phyloP scores from a whole-genome alignment of 257 asterid species.

The Solanum etuberosum region DNA sequence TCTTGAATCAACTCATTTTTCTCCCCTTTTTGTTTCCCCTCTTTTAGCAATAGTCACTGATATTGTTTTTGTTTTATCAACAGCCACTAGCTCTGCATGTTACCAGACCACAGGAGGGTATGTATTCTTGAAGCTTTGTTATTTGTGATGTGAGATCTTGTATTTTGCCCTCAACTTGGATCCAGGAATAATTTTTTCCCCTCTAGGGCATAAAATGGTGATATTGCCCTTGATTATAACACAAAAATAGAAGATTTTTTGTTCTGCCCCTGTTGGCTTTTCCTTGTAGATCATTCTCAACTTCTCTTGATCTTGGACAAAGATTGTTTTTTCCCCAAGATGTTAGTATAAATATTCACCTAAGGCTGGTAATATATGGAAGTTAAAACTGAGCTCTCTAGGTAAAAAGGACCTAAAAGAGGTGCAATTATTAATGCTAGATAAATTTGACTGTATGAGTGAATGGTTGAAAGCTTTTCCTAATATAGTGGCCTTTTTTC shows the following conservation, averaged over 20 bases:
- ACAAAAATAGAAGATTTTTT: background rate
- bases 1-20: background rate
- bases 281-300: background rate
- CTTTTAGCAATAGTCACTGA: background rate
- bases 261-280: background rate
- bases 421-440: background rate
- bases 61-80: background rate
- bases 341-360: background rate
- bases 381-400: background rate
- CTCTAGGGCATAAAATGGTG: background rate
- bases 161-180: background rate
- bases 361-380: background rate
- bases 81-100: conserved; percentile 38
- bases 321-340: background rate
- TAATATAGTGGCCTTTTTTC: background rate
- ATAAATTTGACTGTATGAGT: background rate
- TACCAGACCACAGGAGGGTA: conserved; percentile 62
- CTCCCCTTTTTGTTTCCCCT: background rate
- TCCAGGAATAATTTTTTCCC: no score
- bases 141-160: conserved; percentile 3
- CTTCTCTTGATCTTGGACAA: background rate
- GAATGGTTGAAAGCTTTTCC: background rate
- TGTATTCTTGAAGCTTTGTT: background rate
- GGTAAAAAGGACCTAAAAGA: background rate
- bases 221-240: background rate